Percentiles rank a stretch among this genome's conserved stretches.
Conservation (phyloP, 805 yeast genomes). For the Yamadazyma phyllophila region DNA sequence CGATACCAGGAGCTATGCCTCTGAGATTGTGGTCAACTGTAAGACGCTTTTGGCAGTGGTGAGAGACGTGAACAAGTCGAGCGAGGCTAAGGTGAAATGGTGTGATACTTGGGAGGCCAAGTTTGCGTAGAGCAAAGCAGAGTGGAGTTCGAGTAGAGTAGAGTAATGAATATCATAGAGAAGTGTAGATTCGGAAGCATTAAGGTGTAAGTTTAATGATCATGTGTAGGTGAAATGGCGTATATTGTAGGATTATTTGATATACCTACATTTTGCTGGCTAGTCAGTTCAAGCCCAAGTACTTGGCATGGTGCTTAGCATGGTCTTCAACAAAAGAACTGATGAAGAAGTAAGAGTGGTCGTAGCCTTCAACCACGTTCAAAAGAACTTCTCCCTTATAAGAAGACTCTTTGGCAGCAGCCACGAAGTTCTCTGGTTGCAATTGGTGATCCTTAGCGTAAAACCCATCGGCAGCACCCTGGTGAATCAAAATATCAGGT, state of each 20-base stretch:
- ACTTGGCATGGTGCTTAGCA: conserved; percentile 81
- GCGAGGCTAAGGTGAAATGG: conserved; percentile 59
- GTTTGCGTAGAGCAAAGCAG: conserved; percentile 22
- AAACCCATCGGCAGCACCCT: conserved; percentile 78
- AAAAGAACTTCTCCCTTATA: conserved; percentile 62
- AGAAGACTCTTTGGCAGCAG: conserved; percentile 54
- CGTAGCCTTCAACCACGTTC: conserved; percentile 74
- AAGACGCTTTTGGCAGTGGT: conserved; percentile 35
- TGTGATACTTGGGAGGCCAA: conserved; percentile 51
- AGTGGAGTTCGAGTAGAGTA: too few species aligned
- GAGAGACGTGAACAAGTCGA: conserved; percentile 45
- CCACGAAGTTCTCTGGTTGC: conserved; percentile 68
- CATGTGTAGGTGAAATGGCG: too few species aligned
- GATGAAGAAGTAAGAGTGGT: conserved; percentile 87
- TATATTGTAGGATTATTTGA: too few species aligned
- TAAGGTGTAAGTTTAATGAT: too few species aligned
- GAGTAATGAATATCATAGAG: too few species aligned
- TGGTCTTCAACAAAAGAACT: conserved; percentile 78
- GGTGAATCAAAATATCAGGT: conserved; percentile 72
- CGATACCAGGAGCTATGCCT: conserved; percentile 26
- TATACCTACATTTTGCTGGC: neutral
- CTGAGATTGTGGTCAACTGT: conserved; percentile 25
- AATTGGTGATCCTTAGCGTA: conserved; percentile 59
- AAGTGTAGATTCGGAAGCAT: too few species aligned
- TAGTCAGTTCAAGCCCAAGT: conserved; percentile 32